These are phyloP conservation scores for Phytophthora constricta DNA, from an alignment of 352 stramenopile species.

Conservation along the genomic window DNA sequence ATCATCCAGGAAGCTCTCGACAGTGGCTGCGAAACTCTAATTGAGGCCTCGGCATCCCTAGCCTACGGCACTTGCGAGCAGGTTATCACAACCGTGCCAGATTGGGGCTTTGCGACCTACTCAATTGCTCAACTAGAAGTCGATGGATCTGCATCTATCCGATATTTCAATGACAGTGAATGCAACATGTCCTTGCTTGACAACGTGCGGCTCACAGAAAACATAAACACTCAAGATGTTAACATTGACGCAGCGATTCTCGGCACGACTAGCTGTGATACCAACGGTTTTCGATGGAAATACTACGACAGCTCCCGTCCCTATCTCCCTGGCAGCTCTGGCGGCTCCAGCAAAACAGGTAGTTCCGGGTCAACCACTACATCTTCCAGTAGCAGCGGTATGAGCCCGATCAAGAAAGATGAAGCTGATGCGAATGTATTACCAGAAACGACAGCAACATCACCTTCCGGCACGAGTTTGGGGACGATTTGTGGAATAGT, in stretches of 20 bases:
- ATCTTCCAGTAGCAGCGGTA: not conserved
- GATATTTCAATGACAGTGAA: constrained; percentile 1
- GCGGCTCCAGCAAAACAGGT: not conserved
- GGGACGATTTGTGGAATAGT: not conserved
- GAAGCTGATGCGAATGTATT: too few species aligned
- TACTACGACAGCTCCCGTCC: not conserved
- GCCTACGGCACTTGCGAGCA: not conserved
- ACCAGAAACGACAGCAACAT: not conserved
- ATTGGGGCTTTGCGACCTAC: constrained; percentile 1
- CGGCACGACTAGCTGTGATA: not conserved
- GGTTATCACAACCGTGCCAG: not conserved
- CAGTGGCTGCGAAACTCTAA: not conserved
- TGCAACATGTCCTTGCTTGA: not conserved
- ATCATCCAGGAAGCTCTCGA: constrained; percentile 2
- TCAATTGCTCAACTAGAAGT: not conserved
- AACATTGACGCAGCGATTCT: not conserved
- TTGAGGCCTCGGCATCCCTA: not conserved
- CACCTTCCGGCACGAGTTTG: not conserved
- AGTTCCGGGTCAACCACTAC: too few species aligned
- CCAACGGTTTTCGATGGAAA: not conserved
- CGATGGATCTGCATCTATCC: not conserved
- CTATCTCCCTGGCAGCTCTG: not conserved
- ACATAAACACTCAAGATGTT: not conserved
- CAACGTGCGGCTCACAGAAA: not conserved
- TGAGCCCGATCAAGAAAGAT: not conserved